Conservation (phyloP, 192 early-diverging fungal genomes). For the Glomus cerebriforme region DNA sequence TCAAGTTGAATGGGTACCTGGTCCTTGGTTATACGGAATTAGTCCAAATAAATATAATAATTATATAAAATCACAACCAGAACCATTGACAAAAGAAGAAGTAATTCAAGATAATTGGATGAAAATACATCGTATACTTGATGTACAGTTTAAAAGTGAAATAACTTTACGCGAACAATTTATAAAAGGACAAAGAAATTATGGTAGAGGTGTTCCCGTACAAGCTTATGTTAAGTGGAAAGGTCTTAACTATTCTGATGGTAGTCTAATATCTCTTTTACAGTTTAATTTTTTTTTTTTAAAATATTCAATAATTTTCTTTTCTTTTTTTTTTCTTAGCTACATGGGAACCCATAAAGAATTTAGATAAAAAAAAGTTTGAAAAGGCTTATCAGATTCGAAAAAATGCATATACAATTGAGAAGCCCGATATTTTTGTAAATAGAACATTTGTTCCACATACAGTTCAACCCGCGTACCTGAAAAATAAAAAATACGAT, state of each 20-base stretch:
- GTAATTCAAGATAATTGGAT: conserved; percentile 42
- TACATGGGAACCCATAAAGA: conserved; percentile 41
- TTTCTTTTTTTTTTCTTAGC: conserved; percentile 41
- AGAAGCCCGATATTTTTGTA: background rate
- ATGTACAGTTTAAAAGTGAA: conserved; percentile 38
- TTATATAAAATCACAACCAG: conserved; percentile 36
- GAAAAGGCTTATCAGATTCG: conserved; percentile 37
- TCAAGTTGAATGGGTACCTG: conserved; percentile 53
- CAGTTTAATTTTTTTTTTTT: too few species aligned
- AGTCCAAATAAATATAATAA: conserved; percentile 31
- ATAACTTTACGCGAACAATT: conserved; percentile 14
- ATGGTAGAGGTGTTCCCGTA: conserved; percentile 5
- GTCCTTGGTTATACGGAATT: conserved; percentile 45
- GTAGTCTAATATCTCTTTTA: too few species aligned
- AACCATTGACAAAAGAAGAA: conserved; percentile 30
- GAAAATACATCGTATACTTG: conserved; percentile 44
- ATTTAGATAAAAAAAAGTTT: conserved; percentile 39
- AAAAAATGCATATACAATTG: conserved; percentile 41
- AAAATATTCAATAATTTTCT: too few species aligned
- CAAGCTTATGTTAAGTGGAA: conserved; percentile 69
- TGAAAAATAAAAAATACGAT: background rate
- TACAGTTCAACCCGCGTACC: conserved; percentile 54
- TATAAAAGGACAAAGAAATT: background rate
- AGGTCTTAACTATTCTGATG: conserved; percentile 53
- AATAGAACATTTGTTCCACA: background rate